Conservation (phyloP, 768 basidiomycete species). For the Exidia glandulosa region DNA sequence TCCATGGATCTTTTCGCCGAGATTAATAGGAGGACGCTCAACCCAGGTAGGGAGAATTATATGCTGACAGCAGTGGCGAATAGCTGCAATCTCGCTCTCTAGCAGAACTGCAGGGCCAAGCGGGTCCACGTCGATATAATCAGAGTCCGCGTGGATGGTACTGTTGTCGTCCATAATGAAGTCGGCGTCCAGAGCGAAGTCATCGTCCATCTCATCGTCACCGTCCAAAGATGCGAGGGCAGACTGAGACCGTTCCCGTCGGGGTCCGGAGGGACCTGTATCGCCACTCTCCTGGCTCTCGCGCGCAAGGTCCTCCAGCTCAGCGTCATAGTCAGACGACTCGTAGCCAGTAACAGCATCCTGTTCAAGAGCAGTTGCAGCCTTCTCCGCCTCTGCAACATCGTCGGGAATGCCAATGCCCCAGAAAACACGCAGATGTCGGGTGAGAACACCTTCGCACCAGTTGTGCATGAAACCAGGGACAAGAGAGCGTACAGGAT, state of each 20-base stretch:
- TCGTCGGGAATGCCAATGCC: background rate
- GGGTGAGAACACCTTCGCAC: conserved; percentile 16
- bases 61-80: conserved; percentile 12
- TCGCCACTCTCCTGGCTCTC: background rate
- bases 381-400: background rate
- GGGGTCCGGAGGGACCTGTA: background rate
- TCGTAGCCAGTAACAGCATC: background rate
- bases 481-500: conserved; percentile 18
- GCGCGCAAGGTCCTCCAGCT: background rate
- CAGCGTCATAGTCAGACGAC: background rate
- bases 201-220: background rate
- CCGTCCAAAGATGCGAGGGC: background rate
- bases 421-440: conserved; percentile 16
- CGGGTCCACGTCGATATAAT: background rate
- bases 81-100: background rate
- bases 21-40: background rate
- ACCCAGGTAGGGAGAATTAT: background rate
- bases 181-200: background rate
- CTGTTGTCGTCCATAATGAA: background rate
- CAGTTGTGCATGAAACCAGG: conserved; percentile 22
- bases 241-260: background rate
- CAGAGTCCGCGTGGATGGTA: background rate
- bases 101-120: background rate
- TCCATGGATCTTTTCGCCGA: background rate
- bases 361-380: too few relatives aligned